phyloP scores from a whole-genome alignment of 2,329 filamentous ascomycete genomes.

The Talaromyces funiculosus region DNA sequence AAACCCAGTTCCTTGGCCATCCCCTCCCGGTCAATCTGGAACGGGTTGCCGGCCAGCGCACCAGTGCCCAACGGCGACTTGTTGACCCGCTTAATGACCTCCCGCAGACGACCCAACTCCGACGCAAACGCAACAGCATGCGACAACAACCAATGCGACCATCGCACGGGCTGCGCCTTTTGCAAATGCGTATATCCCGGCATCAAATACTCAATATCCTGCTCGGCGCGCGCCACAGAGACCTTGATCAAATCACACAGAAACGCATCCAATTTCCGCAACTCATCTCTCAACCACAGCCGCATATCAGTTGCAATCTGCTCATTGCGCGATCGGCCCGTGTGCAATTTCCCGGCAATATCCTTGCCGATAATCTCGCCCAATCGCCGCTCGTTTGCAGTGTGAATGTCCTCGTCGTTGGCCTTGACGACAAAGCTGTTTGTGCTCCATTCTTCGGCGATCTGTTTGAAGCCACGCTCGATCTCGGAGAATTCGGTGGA shows the following conservation, averaged over 20 bases:
- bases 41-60: constrained; percentile 75
- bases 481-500: constrained; percentile 67
- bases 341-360: constrained; percentile 83
- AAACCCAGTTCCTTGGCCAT: constrained; percentile 80
- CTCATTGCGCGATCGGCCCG: constrained; percentile 80
- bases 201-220: constrained; percentile 72
- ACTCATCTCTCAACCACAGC: constrained; percentile 74
- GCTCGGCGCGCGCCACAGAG: constrained; percentile 62
- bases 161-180: constrained; percentile 73
- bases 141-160: constrained; percentile 75
- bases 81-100: constrained; percentile 71
- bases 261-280: constrained; percentile 63
- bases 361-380: constrained; percentile 84
- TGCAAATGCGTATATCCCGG: constrained; percentile 86
- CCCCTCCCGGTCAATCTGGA: constrained; percentile 70
- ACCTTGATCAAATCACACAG: constrained; percentile 66
- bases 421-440: constrained; percentile 32
- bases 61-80: constrained; percentile 64
- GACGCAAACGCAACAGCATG: constrained; percentile 65
- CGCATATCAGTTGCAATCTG: constrained; percentile 88
- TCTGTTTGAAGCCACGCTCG: constrained; percentile 61
- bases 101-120: constrained; percentile 71
- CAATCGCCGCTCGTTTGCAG: constrained; percentile 64
- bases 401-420: constrained; percentile 58
- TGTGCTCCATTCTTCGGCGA: constrained; percentile 43